Evolutionary conservation across 2,329 filamentous ascomycete species (phyloP).

Genomic region (Dactylellina sp.): DNA sequence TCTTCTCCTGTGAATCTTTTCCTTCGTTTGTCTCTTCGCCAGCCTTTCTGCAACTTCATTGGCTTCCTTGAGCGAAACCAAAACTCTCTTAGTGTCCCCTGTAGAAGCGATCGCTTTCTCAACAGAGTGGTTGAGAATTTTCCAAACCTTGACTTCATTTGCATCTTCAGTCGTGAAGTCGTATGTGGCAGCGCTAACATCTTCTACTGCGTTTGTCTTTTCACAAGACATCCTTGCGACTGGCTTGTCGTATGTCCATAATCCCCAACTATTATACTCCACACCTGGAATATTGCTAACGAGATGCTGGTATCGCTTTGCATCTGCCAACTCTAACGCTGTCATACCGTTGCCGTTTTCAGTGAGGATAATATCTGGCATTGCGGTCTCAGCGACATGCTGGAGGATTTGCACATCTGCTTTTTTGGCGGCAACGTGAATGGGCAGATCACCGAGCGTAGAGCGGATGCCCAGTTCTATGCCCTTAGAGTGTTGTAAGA

Average conservation of each 20-base stretch:
- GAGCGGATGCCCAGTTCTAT: constrained; percentile 67
- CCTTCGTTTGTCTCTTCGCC: constrained; percentile 33
- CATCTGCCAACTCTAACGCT: constrained; percentile 57
- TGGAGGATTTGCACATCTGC: constrained; percentile 19
- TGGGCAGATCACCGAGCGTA: constrained; percentile 65
- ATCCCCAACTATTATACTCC: constrained; percentile 24
- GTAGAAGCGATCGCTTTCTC: constrained; percentile 6
- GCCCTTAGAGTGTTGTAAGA: constrained; percentile 71
- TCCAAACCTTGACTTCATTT: constrained; percentile 22
- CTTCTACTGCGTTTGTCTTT: too few species aligned
- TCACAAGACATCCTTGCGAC: constrained; percentile 2
- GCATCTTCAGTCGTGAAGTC: too few species aligned
- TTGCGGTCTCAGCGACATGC: constrained; percentile 59
- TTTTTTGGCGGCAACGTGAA: constrained; percentile 62
- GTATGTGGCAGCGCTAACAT: too few species aligned
- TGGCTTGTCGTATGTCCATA: constrained; percentile 12
- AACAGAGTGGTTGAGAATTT: constrained; percentile 22
- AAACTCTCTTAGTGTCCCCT: constrained; percentile 5
- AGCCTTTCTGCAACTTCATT: constrained; percentile 49
- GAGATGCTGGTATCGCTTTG: constrained; percentile 47
- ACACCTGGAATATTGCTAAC: constrained; percentile 17
- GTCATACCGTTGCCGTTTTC: constrained; percentile 60
- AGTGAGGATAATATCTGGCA: constrained; percentile 56
- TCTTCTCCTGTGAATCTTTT: constrained; percentile 15
- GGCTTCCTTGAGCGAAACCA: constrained; percentile 48